Evolutionary conservation across 2,329 filamentous ascomycete species (phyloP), one percentile per base, ranked within the genome.

Genomic region (Ilyonectria sp.): DNA sequence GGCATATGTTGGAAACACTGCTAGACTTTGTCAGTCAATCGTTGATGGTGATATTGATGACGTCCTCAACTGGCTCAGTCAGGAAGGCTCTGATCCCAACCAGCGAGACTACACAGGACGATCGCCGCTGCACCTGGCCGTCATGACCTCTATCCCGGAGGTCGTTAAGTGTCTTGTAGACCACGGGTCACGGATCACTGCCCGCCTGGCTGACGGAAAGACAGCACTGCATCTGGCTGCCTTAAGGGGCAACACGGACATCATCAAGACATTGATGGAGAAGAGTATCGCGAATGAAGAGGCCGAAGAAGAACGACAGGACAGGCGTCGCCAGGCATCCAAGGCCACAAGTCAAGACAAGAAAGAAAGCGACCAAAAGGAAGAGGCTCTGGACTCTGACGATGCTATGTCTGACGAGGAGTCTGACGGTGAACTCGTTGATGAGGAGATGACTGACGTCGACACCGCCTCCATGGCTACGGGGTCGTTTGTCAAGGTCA

Each of bases 211-310:
- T 0, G 94, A 96, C 78, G 94, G 94, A 4, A 88, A 89, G 71
- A 97, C 93, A 2, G 92, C 94, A 9, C 85, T 97, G n/a, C 94
- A 97, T 79, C 83, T 97, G 33, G 94, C 94, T 19, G 92, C 93
- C 19, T 87, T 90, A 50, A 87, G 91, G 23, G 94, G 94, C 0
- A 82, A 90, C 69, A 77, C 82, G 1, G 89, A 91, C 19, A 95
- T 96, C 69, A 86, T 96, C 70, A 90, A 87, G 68, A 88, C 91
- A 8, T 82, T 97, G 13, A 87, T 97, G 76, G 85, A 90, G 37
- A 94, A 91, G 81, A 96, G 93, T 74, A 87, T 89, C 63, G 86
- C 87, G 33, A 96, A 96, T 68, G 91, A 94, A 77, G 90, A 91
- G 65, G 86, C 88, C 59, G 89, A 92, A 64, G 86, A 89, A 29